A percentile compares a stretch with the other conserved stretches of the same genome.
These are phyloP conservation scores for Ramularia collo-cygni DNA, from an alignment of 2,329 filamentous ascomycete species.

Conservation along the genomic window DNA sequence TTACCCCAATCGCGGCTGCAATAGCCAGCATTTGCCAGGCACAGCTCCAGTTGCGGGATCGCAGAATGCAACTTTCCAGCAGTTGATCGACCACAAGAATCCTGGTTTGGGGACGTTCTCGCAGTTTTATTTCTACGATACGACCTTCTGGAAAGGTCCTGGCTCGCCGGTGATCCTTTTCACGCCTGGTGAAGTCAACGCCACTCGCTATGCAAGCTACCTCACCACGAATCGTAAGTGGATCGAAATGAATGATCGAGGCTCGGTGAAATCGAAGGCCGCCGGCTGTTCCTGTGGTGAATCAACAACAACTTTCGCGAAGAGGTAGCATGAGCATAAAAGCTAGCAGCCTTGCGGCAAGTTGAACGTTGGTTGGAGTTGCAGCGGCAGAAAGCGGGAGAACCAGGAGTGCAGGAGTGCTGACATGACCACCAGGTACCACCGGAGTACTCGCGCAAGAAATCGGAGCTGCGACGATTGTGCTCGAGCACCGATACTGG, in stretches of 20 bases:
- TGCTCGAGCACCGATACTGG: conserved; percentile 56
- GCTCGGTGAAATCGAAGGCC: too few relatives aligned
- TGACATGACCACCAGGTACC: too few relatives aligned
- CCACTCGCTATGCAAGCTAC: conserved; percentile 43
- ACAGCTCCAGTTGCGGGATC: conserved; percentile 2
- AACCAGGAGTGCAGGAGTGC: too few relatives aligned
- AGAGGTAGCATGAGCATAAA: too few relatives aligned
- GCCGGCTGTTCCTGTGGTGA: too few relatives aligned
- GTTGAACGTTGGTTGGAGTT: too few relatives aligned
- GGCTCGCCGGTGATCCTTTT: conserved; percentile 43
- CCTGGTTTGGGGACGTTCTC: conserved; percentile 50
- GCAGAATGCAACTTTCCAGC: conserved; percentile 40
- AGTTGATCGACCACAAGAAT: conserved; percentile 53
- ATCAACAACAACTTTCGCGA: too few relatives aligned
- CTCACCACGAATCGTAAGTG: conserved; percentile 45
- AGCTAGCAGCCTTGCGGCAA: too few relatives aligned
- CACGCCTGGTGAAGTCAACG: conserved; percentile 45
- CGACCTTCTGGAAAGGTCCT: conserved; percentile 47
- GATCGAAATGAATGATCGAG: too few relatives aligned
- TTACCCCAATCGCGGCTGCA: conserved; percentile 7
- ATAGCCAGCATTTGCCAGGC: conserved; percentile 7
- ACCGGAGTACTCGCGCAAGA: conserved; percentile 47
- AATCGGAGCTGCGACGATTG: conserved; percentile 47
- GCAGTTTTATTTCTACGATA: conserved; percentile 49
- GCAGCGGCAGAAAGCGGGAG: too few relatives aligned